Evolutionary conservation across 805 yeast species (phyloP).

Genomic region (Yamadazyma kitorensis): DNA sequence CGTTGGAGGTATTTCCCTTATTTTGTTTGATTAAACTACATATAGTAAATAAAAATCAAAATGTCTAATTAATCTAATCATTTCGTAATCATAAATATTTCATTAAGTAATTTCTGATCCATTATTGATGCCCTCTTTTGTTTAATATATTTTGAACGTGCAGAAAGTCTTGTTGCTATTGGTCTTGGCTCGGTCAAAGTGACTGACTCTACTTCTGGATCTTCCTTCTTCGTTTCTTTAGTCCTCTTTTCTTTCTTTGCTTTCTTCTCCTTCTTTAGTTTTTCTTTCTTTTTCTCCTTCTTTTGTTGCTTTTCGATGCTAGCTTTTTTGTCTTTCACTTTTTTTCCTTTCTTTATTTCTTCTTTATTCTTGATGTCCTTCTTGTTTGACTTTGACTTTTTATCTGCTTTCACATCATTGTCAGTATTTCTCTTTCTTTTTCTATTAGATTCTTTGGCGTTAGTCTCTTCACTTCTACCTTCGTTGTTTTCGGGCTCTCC

Average conservation of each 20-base stretch:
- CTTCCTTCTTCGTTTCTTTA: constrained; percentile 5
- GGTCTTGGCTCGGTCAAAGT: constrained; percentile 14
- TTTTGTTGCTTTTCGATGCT: constrained; percentile 22
- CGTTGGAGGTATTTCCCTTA: constrained; percentile 43
- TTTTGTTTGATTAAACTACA: constrained; percentile 17
- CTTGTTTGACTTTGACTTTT: constrained; percentile 20
- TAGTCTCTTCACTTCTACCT: constrained; percentile 44
- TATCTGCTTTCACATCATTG: constrained; percentile 18
- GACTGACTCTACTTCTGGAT: constrained; percentile 4
- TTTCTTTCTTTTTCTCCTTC: constrained; percentile 23
- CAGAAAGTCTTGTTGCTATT: constrained; percentile 45
- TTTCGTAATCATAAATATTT: constrained; percentile 82
- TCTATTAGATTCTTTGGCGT: constrained; percentile 32
- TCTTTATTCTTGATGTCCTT: constrained; percentile 19
- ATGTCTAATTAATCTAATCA: constrained; percentile 13
- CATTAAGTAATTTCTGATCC: constrained; percentile 86
- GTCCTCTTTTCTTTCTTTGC: constrained; percentile 10
- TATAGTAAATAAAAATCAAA: constrained; percentile 1
- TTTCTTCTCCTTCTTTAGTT: constrained; percentile 16
- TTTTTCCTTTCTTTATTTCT: constrained; percentile 16
- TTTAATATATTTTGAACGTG: constrained; percentile 81
- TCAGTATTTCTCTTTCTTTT: constrained; percentile 16
- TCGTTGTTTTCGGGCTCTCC: neutral
- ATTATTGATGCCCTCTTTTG: constrained; percentile 90
- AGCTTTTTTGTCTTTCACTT: constrained; percentile 22